phyloP scores from a whole-genome alignment of 176 grass and related monocot species.

The Oryza longistaminata region DNA sequence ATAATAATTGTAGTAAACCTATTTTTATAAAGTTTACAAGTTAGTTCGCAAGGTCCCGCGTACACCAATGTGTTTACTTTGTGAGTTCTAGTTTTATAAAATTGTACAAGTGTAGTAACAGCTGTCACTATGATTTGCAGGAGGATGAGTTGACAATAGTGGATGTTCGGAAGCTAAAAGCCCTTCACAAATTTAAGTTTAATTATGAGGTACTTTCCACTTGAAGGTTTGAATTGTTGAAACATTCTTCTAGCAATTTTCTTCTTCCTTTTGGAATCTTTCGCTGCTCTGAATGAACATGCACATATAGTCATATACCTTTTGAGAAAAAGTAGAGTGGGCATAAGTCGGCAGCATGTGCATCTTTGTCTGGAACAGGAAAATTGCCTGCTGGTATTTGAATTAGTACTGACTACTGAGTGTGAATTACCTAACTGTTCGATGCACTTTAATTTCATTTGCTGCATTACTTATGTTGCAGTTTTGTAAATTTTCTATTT shows the following conservation, averaged over 20 bases:
- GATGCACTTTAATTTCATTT: conserved; percentile 11
- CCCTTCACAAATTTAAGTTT: conserved; percentile 73
- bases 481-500: conserved; percentile 27
- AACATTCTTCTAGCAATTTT: conserved; percentile 18
- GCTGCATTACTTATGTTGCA: conserved; percentile 18
- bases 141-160: conserved; percentile 97
- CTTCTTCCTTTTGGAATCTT: conserved; percentile 3
- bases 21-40: background rate
- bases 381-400: background rate
- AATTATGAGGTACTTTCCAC: conserved; percentile 72
- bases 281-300: conserved; percentile 12
- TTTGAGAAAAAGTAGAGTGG: conserved; percentile 10
- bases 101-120: conserved; percentile 22
- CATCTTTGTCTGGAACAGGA: background rate
- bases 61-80: conserved; percentile 11
- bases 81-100: conserved; percentile 27
- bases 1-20: conserved; percentile 4
- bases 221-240: conserved; percentile 10
- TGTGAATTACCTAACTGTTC: conserved; percentile 31
- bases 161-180: conserved; percentile 88
- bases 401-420: conserved; percentile 9
- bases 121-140: conserved; percentile 50
- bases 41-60: background rate
- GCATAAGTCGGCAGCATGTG: background rate
- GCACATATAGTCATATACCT: background rate